phyloP scores from a whole-genome alignment of 768 basidiomycete species.

The Pisolithus marmoratus region DNA sequence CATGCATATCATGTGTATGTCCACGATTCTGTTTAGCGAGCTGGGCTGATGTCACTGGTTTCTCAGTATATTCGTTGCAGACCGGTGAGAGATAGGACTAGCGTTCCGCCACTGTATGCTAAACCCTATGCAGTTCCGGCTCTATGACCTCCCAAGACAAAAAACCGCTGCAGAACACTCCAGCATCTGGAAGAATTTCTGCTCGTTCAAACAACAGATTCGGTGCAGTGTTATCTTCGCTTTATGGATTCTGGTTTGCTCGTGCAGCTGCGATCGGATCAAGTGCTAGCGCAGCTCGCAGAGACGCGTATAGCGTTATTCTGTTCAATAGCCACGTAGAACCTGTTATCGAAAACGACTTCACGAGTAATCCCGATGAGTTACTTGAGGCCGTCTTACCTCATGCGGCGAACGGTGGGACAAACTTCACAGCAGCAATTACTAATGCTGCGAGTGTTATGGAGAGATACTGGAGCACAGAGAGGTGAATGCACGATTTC shows the following conservation, averaged over 20 bases:
- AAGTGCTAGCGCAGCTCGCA: slow-evolving; percentile 24
- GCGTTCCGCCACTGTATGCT: not conserved
- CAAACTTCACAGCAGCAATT: slow-evolving; percentile 41
- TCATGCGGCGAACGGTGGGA: slow-evolving; percentile 30
- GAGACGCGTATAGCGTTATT: slow-evolving; percentile 54
- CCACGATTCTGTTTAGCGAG: slow-evolving; percentile 3
- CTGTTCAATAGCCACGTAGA: slow-evolving; percentile 32
- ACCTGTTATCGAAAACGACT: slow-evolving; percentile 39
- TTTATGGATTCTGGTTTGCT: slow-evolving; percentile 52
- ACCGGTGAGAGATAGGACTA: slow-evolving; percentile 28
- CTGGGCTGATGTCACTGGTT: slow-evolving; percentile 15
- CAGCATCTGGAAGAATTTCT: slow-evolving; percentile 34
- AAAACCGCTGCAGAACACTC: slow-evolving; percentile 40
- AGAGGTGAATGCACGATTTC: slow-evolving; percentile 31
- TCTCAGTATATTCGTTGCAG: slow-evolving; percentile 47
- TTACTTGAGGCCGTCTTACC: slow-evolving; percentile 36
- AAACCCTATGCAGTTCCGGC: slow-evolving; percentile 33
- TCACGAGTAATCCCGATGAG: slow-evolving; percentile 37
- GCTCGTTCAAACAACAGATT: slow-evolving; percentile 40
- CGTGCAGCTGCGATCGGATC: slow-evolving; percentile 34
- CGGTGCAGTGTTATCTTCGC: slow-evolving; percentile 53
- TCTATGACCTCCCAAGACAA: slow-evolving; percentile 45
- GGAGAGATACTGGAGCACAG: slow-evolving; percentile 44
- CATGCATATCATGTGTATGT: slow-evolving; percentile 53
- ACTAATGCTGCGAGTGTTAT: slow-evolving; percentile 30